These are phyloP conservation scores for Rhytidhysteron rufulum DNA, from an alignment of 2,329 filamentous ascomycete species.

Conservation along the genomic window DNA sequence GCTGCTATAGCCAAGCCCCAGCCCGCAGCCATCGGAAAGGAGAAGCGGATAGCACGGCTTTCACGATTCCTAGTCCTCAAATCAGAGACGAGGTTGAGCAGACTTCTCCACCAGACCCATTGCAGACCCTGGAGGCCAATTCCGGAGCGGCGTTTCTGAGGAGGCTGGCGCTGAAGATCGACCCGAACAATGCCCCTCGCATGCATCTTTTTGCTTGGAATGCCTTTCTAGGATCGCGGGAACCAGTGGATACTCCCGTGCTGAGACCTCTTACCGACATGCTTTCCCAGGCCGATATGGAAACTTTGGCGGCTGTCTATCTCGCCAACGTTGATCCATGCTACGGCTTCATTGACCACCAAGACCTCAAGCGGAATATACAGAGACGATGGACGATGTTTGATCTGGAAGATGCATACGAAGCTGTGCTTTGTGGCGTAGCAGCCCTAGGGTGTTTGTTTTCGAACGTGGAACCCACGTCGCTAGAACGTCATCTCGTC, in stretches of 20 bases:
- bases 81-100: constrained; percentile 1
- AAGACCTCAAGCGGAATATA: constrained; percentile 28
- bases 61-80: constrained; percentile 15
- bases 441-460: constrained; percentile 54
- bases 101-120: constrained; percentile 6
- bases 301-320: constrained; percentile 44
- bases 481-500: too few species aligned
- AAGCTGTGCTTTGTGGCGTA: constrained; percentile 53
- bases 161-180: constrained; percentile 50
- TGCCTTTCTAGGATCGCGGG: constrained; percentile 31
- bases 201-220: constrained; percentile 59
- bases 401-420: constrained; percentile 32
- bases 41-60: constrained; percentile 11
- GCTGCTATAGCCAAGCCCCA: constrained; percentile 44
- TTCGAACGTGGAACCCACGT: constrained; percentile 44
- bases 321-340: constrained; percentile 52
- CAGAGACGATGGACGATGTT: constrained; percentile 31
- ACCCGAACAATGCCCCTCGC: constrained; percentile 51
- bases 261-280: constrained; percentile 43
- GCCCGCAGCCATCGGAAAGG: constrained; percentile 28
- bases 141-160: constrained; percentile 56
- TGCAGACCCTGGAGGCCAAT: constrained; percentile 52
- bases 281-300: constrained; percentile 48
- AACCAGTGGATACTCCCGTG: too few species aligned
- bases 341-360: constrained; percentile 49